These are phyloP conservation scores for Apiospora sp. DNA, from an alignment of 2,329 filamentous ascomycete genomes.

Conservation along the genomic window DNA sequence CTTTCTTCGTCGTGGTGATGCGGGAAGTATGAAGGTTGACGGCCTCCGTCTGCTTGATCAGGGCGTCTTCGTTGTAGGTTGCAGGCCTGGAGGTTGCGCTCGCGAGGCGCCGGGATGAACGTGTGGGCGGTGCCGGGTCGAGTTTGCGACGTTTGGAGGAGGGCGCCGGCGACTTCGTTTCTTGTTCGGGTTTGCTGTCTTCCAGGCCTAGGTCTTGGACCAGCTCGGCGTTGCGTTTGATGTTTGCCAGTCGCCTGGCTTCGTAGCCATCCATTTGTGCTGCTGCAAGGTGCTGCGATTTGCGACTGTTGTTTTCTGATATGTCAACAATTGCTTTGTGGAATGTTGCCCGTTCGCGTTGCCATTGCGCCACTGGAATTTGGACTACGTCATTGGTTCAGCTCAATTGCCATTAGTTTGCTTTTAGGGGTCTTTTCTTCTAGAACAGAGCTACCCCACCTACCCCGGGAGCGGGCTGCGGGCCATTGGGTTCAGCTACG, in stretches of 20 bases:
- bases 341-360: not conserved
- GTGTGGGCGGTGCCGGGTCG: conserved; percentile 45
- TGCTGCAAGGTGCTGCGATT: too few relatives aligned
- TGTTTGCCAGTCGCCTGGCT: conserved; percentile 53
- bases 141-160: conserved; percentile 50
- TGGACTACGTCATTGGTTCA: conserved; percentile 17
- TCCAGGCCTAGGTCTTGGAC: conserved; percentile 56
- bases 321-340: not conserved
- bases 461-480: not conserved
- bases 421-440: not conserved
- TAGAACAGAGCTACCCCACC: not conserved
- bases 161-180: conserved; percentile 25
- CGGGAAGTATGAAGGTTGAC: too few relatives aligned
- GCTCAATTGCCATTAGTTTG: not conserved
- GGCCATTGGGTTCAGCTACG: not conserved
- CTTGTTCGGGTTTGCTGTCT: conserved; percentile 28
- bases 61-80: conserved; percentile 47
- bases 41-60: conserved; percentile 23
- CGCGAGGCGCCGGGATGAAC: conserved; percentile 57
- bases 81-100: conserved; percentile 42
- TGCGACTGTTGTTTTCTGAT: too few relatives aligned
- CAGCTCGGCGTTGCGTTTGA: conserved; percentile 56
- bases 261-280: conserved; percentile 49
- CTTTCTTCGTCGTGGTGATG: not conserved
- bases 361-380: not conserved